Conservation (phyloP, 2,329 filamentous ascomycete species). For the Penicillium sp. region DNA sequence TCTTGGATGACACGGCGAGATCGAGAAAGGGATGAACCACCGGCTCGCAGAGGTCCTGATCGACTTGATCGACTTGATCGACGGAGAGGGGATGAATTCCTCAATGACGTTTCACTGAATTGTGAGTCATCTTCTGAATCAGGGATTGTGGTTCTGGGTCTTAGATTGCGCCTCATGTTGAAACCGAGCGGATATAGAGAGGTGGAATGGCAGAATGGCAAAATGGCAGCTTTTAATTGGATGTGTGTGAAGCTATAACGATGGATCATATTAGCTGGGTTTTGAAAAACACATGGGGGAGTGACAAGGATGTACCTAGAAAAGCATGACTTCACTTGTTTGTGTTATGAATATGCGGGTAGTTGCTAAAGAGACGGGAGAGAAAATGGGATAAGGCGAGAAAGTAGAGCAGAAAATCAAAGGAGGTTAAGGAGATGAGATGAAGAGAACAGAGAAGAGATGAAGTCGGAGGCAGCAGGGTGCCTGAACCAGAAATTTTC, state of each 20-base stretch:
- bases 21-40: constrained; percentile 20
- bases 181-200: not conserved
- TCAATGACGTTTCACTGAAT: constrained; percentile 17
- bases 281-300: not conserved
- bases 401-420: not conserved
- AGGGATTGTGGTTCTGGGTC: constrained; percentile 15
- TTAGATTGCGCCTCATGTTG: constrained; percentile 18
- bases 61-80: constrained; percentile 11
- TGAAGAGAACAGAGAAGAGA: constrained; percentile 2
- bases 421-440: not conserved
- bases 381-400: not conserved
- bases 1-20: constrained; percentile 21
- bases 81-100: constrained; percentile 14
- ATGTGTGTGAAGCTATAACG: not conserved
- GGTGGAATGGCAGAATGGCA: not conserved
- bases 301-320: not conserved
- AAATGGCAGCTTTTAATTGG: not conserved
- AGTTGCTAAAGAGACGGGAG: not conserved
- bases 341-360: not conserved
- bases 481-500: constrained; percentile 29
- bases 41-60: constrained; percentile 7
- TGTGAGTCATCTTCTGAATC: constrained; percentile 24
- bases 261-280: not conserved
- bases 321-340: not conserved
- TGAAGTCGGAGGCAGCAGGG: constrained; percentile 3